Evolutionary conservation across 306 rosid genomes (phyloP), one percentile per base, ranked within the genome.

Genomic region (Dryas drummondii): DNA sequence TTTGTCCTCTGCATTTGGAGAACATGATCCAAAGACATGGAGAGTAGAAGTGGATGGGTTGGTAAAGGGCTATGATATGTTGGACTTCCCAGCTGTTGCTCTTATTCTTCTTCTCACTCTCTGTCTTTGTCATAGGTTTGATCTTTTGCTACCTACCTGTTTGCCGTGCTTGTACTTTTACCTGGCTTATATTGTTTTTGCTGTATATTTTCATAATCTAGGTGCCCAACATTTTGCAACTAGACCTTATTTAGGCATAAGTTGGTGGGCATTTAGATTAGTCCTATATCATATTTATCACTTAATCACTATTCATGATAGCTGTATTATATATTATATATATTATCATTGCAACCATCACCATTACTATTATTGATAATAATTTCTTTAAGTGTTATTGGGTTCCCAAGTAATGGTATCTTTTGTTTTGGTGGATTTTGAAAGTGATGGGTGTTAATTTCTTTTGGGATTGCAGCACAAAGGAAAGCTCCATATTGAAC

Each of bases 81-180:
- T 94, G 88, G 98, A 94, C 87, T 91, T 94, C 70, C 90, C 94
- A 19, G 98, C 98, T 57, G 97, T 94, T 54, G 98, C 88, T 78
- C 83, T 94, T 72, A 83, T 94, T 72, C 87, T 94, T 45, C 78
- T 94, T 68, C 96, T 94, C 84, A 94, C 98, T 82, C 90, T 94
- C 49, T 86, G 85, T 63, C 90, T 94, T 66, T 94, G 94, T 79
- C 91, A 90, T 62, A 94, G 98, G 98, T 94, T 78, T 56, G 22
- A 4, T 19, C 5, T 26, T 13, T 26, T 50, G 13, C 41, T 49
- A 17, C 27, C n/a, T 19, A 15, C 3, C 27, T 14, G 11, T 50
- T 51, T 10, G 37, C 37, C 59, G 42, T 42, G 7, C 27, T 63
- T 16, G 13, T 41, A 22, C 44, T 19, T 12, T 48, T 70, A 32